A percentile compares a stretch with the other conserved stretches of the same genome.
Conservation (phyloP, 768 basidiomycete species). For the Boletus barrowsii region DNA sequence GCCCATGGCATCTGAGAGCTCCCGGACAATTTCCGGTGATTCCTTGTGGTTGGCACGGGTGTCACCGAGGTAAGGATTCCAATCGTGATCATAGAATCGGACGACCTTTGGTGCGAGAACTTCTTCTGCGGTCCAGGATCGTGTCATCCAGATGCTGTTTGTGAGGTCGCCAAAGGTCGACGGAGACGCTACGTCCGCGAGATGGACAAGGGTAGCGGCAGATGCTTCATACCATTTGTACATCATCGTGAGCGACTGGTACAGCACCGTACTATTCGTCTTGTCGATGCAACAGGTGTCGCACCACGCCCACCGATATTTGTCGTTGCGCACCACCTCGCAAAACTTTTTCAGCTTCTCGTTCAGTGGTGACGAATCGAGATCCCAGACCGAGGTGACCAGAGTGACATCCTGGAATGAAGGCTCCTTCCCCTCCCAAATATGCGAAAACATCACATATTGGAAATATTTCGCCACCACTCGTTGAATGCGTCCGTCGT, state of each 20-base stretch:
- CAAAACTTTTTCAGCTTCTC: background rate
- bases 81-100: background rate
- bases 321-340: background rate
- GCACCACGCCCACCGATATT: background rate
- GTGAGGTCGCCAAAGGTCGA: background rate
- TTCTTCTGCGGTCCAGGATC: background rate
- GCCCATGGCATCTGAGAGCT: background rate
- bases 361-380: background rate
- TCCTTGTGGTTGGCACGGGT: background rate
- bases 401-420: background rate
- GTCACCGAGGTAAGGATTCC: background rate
- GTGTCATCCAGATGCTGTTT: background rate
- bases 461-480: background rate
- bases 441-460: background rate
- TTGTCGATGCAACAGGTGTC: background rate
- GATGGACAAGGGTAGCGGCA: background rate
- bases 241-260: background rate
- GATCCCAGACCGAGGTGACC: background rate
- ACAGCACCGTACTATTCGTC: background rate
- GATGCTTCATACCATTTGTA: conserved; percentile 1
- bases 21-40: background rate
- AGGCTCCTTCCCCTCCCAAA: background rate
- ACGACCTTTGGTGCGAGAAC: background rate
- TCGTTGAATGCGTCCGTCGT: background rate
- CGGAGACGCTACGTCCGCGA: background rate